Percentiles rank a stretch among this genome's conserved stretches.
These are phyloP conservation scores for Papiliotrema flavescens DNA, from an alignment of 1,284 basidiomycete genomes.

Conservation along the genomic window DNA sequence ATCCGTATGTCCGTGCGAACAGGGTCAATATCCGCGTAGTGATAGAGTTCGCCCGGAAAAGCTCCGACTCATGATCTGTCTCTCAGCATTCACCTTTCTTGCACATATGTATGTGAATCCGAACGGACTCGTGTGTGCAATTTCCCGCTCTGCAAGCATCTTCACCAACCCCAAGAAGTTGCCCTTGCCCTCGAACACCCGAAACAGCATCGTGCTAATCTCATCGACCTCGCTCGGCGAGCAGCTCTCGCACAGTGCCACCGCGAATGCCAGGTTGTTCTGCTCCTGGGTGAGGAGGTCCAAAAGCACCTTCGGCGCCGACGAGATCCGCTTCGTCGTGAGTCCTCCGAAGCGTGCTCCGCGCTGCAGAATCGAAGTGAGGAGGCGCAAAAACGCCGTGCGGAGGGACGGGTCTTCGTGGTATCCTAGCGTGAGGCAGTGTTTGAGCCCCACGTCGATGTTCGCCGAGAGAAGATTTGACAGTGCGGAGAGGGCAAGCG, in stretches of 20 bases:
- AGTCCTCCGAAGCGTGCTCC: constrained; percentile 55
- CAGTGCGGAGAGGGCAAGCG: constrained; percentile 60
- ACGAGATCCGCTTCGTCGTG: constrained; percentile 21
- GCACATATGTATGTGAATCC: neutral
- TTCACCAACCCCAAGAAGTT: constrained; percentile 70
- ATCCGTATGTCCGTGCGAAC: constrained; percentile 81
- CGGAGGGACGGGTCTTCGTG: constrained; percentile 69
- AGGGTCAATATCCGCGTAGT: constrained; percentile 78
- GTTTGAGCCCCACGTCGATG: constrained; percentile 83
- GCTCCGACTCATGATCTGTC: constrained; percentile 67
- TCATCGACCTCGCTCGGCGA: constrained; percentile 71
- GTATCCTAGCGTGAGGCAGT: constrained; percentile 76
- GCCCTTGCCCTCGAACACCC: constrained; percentile 72
- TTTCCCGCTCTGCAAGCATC: constrained; percentile 77
- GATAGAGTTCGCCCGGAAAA: constrained; percentile 83
- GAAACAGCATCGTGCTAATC: constrained; percentile 73
- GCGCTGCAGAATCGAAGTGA: constrained; percentile 76
- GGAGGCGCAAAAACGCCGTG: constrained; percentile 81
- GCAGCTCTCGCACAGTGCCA: constrained; percentile 82
- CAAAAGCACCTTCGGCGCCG: constrained; percentile 28
- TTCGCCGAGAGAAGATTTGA: constrained; percentile 80
- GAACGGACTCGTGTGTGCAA: constrained; percentile 64
- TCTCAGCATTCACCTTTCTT: neutral
- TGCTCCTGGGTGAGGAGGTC: constrained; percentile 21
- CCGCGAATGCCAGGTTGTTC: constrained; percentile 55